Percentiles rank a stretch among this genome's conserved stretches.
Evolutionary conservation across 257 asterid genomes (phyloP).

Genomic region (Eucommia ulmoides): DNA sequence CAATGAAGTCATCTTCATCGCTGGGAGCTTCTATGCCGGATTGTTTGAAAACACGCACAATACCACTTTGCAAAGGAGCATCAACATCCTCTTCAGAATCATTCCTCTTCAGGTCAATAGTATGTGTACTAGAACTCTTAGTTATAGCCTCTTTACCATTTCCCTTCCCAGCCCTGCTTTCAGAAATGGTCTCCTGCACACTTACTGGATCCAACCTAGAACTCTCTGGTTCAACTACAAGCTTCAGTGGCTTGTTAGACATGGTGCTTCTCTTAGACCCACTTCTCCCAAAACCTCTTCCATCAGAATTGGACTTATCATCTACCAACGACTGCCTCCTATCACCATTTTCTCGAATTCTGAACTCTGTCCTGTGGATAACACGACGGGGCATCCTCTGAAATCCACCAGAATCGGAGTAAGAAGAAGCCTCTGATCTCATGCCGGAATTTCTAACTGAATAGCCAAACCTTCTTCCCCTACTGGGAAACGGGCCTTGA

Average conservation of each 20-base stretch:
- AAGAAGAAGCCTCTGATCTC: slow-evolving; percentile 33
- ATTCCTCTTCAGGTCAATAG: slow-evolving; percentile 30
- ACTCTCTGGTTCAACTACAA: slow-evolving; percentile 29
- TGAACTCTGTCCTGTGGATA: slow-evolving; percentile 65
- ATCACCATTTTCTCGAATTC: slow-evolving; percentile 62
- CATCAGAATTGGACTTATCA: slow-evolving; percentile 24
- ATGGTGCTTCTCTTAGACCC: slow-evolving; percentile 68
- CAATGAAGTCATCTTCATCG: slow-evolving; percentile 93
- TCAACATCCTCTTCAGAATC: slow-evolving; percentile 72
- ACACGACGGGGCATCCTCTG: slow-evolving; percentile 68
- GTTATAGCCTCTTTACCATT: slow-evolving; percentile 18
- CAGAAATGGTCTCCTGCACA: slow-evolving; percentile 30
- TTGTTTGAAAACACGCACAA: slow-evolving; percentile 82
- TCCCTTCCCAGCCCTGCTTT: slow-evolving; percentile 30
- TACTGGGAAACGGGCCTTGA: slow-evolving; percentile 37
- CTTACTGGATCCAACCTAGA: slow-evolving; percentile 21
- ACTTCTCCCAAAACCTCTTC: slow-evolving; percentile 47
- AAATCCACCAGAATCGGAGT: slow-evolving; percentile 41
- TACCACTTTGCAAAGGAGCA: slow-evolving; percentile 93
- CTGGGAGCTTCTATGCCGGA: slow-evolving; percentile 93
- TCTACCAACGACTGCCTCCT: slow-evolving; percentile 31
- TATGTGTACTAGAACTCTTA: slow-evolving; percentile 24
- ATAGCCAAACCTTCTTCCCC: slow-evolving; percentile 58
- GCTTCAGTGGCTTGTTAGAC: slow-evolving; percentile 41
- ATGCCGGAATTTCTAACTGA: slow-evolving; percentile 49